Base-by-base conservation (phyloP, 2,329 filamentous ascomycete species). In the Xylogone sp. region DNA sequence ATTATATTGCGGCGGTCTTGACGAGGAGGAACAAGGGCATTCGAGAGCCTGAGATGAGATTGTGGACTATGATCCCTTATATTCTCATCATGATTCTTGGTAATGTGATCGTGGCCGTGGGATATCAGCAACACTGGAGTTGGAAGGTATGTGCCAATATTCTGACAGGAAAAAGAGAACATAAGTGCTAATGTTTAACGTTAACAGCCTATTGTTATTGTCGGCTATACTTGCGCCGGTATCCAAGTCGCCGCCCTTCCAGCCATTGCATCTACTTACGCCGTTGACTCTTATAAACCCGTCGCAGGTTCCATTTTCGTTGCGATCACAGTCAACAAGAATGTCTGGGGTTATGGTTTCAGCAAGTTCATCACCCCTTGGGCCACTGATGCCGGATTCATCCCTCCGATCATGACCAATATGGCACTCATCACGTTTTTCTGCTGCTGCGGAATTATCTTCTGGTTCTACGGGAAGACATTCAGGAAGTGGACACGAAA, bases 211-310 rank as follows among this genome's bases (percentile, higher is more conserved):
- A 64, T 84, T 52, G 77, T 84, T 4, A 72, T 84, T 18, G 69
- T 84, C 48, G 81, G 80, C 6, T 84, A 77, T 60, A 75, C 75
- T 5, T 77, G 72, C 52, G 75, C 77, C 0, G 81, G 64, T 9
- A 79, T 84, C 43, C 78, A 83, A 61, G 81, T 84, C 16, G 75
- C 81, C 2, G 79, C 80, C 1, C 65, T 85, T 3, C 81, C 81
- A 0, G 73, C 77, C 10, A 84, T 85, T 50, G 72, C 71, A 2
- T 76, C 71, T 12, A 81, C 69, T 2, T 84, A 84, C 59, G 75
- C 79, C 0, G 74, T 85, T 16, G 82, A 85, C 61, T 78, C 72
- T 31, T 85, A 86, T 65, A 85, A 85, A 63, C 79, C 82, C 0
- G 77, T 84, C 2, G 75, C 81, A 0, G 81, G 82, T 2, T 75